Evolutionary conservation across 2,329 filamentous ascomycete species (phyloP), one percentile per base, ranked within the genome.

Genomic region (Penicillium sp.): DNA sequence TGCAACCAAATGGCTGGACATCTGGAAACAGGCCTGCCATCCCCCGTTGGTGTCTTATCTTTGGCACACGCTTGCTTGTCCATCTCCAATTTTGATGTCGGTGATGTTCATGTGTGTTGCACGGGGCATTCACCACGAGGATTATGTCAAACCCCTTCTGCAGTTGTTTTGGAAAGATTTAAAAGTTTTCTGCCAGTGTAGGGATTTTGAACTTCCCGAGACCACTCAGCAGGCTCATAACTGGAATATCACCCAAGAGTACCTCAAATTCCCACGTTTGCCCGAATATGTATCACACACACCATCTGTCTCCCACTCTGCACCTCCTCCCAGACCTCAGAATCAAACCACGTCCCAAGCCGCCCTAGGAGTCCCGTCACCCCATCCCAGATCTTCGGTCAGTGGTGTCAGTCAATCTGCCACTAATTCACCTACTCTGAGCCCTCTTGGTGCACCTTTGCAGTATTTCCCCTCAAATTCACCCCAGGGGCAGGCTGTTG

Each of bases 1-100:
- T 15, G 71, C 75, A 2, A 61, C 67, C 21, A 71, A 17, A 84
- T 81, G 80, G 27, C 59, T 71, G 71, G 27, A 68, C 54, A 5
- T 71, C 73, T 33, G 64, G 21, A 2, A 4, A 1, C n/a, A 21
- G 10, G 5, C 43, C n/a, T 9, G 6, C 10, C 50, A 46, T 42
- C 21, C 50, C 5, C 55, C 50, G 2, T 29, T 57, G 43, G 50
- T 54, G 29, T 21, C 37, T 15, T 19, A 29, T 15, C 41, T 57
- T 21, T 33, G 13, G 25, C 2, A 12, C 15, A 17, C 10, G 12
- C 38, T 57, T 8, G 21, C 27, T 29, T 23, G 41, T 8, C 42
- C 42, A 6, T 57, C 55, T 29, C 55, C 50, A 10, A 31, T 48
- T 12, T 42, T 57, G 41, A 54, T 57, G 50, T 42, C 42, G 42